Conservation (phyloP, 345 rosid genomes). For the Lumnitzera racemosa region DNA sequence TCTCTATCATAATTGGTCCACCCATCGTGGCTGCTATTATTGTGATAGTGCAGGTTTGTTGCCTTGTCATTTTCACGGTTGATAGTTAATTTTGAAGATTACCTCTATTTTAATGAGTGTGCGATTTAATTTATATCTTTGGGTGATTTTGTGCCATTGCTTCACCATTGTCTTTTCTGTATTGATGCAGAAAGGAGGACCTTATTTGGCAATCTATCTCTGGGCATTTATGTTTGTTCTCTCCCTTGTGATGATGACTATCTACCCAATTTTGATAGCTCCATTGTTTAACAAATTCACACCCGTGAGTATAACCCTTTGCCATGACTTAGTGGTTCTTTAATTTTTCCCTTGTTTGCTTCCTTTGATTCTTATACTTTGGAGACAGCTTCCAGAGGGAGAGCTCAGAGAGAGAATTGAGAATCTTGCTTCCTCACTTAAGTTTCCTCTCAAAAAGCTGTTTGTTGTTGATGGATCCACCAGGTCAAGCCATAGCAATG, state of each 20-base stretch:
- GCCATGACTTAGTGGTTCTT: background rate
- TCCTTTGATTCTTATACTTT: conserved; percentile 13
- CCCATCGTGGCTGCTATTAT: conserved; percentile 85
- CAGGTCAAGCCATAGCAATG: conserved; percentile 99
- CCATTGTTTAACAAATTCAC: conserved; percentile 97
- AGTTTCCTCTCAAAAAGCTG: conserved; percentile 88
- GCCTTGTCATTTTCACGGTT: background rate
- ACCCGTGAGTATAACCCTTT: conserved; percentile 52
- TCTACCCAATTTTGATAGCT: conserved; percentile 86
- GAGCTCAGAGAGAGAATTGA: conserved; percentile 74
- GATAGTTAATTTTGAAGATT: background rate
- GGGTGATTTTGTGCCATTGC: background rate
- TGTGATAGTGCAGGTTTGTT: conserved; percentile 70
- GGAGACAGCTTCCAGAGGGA: conserved; percentile 84
- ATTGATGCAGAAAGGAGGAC: conserved; percentile 91
- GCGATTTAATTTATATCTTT: background rate
- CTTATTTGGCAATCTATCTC: conserved; percentile 93
- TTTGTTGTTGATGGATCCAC: conserved; percentile 99
- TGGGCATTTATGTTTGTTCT: conserved; percentile 97
- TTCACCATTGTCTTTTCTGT: conserved; percentile 2
- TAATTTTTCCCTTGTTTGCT: conserved; percentile 7
- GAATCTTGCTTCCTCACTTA: conserved; percentile 81
- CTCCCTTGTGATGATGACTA: conserved; percentile 94
- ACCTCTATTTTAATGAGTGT: conserved; percentile 1
- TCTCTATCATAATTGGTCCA: conserved; percentile 75